Percentiles rank a stretch among this genome's conserved stretches.
These are phyloP conservation scores for Westerdykella ornata DNA, from an alignment of 2,329 filamentous ascomycete species.

Conservation along the genomic window DNA sequence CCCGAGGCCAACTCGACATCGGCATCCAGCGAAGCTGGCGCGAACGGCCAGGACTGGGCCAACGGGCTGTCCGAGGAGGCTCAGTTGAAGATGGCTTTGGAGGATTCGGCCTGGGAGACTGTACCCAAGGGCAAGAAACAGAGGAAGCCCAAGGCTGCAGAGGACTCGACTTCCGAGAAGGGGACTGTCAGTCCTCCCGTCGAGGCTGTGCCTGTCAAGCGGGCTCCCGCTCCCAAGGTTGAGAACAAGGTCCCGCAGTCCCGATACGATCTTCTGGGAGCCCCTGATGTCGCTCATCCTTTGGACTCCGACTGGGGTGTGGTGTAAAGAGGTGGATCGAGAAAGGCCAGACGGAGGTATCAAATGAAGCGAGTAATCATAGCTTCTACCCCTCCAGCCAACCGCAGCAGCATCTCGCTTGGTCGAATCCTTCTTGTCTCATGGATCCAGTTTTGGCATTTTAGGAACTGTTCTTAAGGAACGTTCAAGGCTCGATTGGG, in stretches of 20 bases:
- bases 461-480: too few relatives aligned
- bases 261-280: slow-evolving; percentile 26
- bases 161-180: slow-evolving; percentile 40
- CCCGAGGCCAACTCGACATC: slow-evolving; percentile 33
- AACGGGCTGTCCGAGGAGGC: slow-evolving; percentile 55
- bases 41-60: slow-evolving; percentile 41
- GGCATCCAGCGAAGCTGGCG: slow-evolving; percentile 35
- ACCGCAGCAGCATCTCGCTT: too few relatives aligned
- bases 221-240: slow-evolving; percentile 15
- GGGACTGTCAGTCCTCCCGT: slow-evolving; percentile 13
- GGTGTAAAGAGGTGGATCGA: slow-evolving; percentile 17
- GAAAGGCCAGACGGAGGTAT: too few relatives aligned
- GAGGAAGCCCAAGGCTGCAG: slow-evolving; percentile 45
- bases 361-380: too few relatives aligned
- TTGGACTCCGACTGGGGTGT: slow-evolving; percentile 40
- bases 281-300: slow-evolving; percentile 23
- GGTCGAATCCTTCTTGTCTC: too few relatives aligned
- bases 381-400: too few relatives aligned
- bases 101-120: slow-evolving; percentile 55
- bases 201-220: slow-evolving; percentile 16
- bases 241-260: slow-evolving; percentile 27
- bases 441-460: too few relatives aligned
- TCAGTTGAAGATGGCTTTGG: slow-evolving; percentile 48
- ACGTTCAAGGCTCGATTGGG: too few relatives aligned
- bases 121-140: slow-evolving; percentile 52